Conservation (phyloP, 2,329 filamentous ascomycete genomes). For the Davidsoniella eucalypti region DNA sequence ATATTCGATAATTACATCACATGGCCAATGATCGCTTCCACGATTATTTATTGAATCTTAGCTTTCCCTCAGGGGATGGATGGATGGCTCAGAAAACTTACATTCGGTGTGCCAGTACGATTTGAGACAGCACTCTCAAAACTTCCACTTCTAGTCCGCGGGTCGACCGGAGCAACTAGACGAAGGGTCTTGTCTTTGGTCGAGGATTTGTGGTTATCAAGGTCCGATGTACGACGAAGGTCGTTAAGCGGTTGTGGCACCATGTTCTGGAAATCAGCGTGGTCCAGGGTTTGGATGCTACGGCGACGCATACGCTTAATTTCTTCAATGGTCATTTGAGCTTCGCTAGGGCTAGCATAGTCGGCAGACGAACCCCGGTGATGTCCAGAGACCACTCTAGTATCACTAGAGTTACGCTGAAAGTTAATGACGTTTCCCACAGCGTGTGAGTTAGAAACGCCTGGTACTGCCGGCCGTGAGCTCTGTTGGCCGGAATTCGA, state of each 20-base stretch:
- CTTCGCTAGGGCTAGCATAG: neutral
- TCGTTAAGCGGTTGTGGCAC: slow-evolving; percentile 7
- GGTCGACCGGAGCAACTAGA: slow-evolving; percentile 19
- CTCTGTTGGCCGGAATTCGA: slow-evolving; percentile 31
- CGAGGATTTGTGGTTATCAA: slow-evolving; percentile 14
- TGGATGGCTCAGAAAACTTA: slow-evolving; percentile 28
- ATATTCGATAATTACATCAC: neutral
- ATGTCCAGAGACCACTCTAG: slow-evolving; percentile 14
- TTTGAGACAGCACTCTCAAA: slow-evolving; percentile 47
- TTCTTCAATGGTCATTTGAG: slow-evolving; percentile 21
- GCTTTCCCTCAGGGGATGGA: neutral
- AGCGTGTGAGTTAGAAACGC: neutral
- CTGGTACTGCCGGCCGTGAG: slow-evolving; percentile 22
- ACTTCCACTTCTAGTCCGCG: slow-evolving; percentile 36
- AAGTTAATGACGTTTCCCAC: slow-evolving; percentile 15
- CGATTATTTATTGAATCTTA: too few species aligned
- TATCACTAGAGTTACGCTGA: slow-evolving; percentile 16
- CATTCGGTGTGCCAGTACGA: slow-evolving; percentile 43
- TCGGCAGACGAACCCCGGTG: slow-evolving; percentile 6
- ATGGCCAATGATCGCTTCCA: too few species aligned
- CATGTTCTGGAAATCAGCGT: slow-evolving; percentile 24
- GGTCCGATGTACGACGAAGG: slow-evolving; percentile 13
- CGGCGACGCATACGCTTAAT: slow-evolving; percentile 64
- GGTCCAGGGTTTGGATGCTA: slow-evolving; percentile 56
- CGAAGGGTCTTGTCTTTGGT: slow-evolving; percentile 21